Evolutionary conservation across 345 rosid species (phyloP).

Genomic region (Passiflora organensis): DNA sequence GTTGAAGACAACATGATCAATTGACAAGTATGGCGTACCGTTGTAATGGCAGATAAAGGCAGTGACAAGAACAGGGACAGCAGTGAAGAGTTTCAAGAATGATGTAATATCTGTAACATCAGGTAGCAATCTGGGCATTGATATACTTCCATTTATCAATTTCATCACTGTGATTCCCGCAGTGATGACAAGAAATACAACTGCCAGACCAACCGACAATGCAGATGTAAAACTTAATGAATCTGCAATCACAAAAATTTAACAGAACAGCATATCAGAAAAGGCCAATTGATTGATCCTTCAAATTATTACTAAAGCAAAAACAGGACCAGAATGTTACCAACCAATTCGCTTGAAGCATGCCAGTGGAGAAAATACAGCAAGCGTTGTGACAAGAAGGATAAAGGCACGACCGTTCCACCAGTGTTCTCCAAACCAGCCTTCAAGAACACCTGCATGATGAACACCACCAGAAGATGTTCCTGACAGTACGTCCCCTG

Average conservation of each 20-base stretch:
- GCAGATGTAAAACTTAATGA: conserved; percentile 88
- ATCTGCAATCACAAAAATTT: conserved; percentile 67
- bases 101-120: conserved; percentile 63
- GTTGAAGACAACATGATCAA: neutral
- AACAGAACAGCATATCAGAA: no score
- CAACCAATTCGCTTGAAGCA: conserved; percentile 77
- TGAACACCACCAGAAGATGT: conserved; percentile 63
- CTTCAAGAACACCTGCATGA: conserved; percentile 71
- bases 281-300: no score
- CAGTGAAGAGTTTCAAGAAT: conserved; percentile 76
- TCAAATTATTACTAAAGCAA: no score
- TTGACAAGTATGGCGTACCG: conserved; percentile 36
- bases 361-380: conserved; percentile 67
- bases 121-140: conserved; percentile 81
- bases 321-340: conserved; percentile 16
- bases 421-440: conserved; percentile 73
- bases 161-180: conserved; percentile 63
- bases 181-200: conserved; percentile 69
- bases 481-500: conserved; percentile 73
- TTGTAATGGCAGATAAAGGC: conserved; percentile 87
- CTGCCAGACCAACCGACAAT: conserved; percentile 72
- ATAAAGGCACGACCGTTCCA: conserved; percentile 61
- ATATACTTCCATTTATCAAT: conserved; percentile 50
- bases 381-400: conserved; percentile 58
- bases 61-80: conserved; percentile 84